phyloP scores from a whole-genome alignment of 176 grass and related monocot genomes.

The Cocos nucifera region DNA sequence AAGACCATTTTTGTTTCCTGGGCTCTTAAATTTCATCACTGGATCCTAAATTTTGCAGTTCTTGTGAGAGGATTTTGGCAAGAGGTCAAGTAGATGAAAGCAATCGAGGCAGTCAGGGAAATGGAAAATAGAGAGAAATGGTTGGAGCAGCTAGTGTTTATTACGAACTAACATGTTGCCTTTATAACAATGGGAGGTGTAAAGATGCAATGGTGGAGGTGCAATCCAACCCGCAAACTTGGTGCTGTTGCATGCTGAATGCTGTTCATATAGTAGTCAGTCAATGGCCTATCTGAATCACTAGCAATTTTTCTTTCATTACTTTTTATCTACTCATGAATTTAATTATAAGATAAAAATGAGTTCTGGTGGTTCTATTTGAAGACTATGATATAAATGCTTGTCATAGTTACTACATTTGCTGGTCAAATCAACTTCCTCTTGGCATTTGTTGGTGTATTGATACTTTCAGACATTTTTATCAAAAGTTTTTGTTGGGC shows the following conservation, averaged over 20 bases:
- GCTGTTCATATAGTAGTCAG: not conserved
- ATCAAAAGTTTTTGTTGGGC: too few relatives aligned
- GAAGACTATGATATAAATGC: too few relatives aligned
- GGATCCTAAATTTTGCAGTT: constrained; percentile 33
- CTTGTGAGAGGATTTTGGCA: constrained; percentile 80
- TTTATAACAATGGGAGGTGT: constrained; percentile 80
- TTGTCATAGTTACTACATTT: too few relatives aligned
- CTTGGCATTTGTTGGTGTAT: too few relatives aligned
- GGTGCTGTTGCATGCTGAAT: not conserved
- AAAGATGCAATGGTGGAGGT: constrained; percentile 87
- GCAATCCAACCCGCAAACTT: constrained; percentile 6
- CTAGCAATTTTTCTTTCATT: too few relatives aligned
- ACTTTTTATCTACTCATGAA: too few relatives aligned
- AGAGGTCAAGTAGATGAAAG: not conserved
- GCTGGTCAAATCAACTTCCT: too few relatives aligned
- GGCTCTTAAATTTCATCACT: not conserved
- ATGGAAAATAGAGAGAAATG: constrained; percentile 79
- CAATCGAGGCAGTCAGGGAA: not conserved
- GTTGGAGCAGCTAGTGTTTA: constrained; percentile 80
- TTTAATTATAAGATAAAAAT: too few relatives aligned
- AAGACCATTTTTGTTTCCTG: too few relatives aligned
- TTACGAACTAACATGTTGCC: constrained; percentile 82
- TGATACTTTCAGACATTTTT: too few relatives aligned
- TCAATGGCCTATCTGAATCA: too few relatives aligned
- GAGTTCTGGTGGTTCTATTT: too few relatives aligned